Conservation (phyloP, 768 basidiomycete genomes). For the Trametes punicea region DNA sequence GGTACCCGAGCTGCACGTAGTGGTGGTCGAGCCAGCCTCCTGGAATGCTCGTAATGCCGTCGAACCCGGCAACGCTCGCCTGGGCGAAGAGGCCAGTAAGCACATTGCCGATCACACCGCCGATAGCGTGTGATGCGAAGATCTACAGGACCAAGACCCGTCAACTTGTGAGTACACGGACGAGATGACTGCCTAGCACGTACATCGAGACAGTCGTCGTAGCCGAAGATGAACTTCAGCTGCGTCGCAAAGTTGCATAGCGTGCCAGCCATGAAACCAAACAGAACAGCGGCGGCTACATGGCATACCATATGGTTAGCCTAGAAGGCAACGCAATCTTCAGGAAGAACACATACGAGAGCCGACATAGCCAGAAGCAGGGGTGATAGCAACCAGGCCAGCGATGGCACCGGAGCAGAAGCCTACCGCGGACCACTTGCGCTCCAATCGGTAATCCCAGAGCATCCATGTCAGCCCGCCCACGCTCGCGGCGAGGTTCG, state of each 20-base stretch:
- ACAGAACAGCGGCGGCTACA: constrained; percentile 75
- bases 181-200: constrained; percentile 30
- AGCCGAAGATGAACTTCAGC: constrained; percentile 77
- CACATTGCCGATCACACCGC: constrained; percentile 73
- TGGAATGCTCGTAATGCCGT: constrained; percentile 61
- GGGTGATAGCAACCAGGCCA: constrained; percentile 87
- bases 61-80: constrained; percentile 70
- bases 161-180: not conserved
- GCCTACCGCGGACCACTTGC: constrained; percentile 90
- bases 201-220: constrained; percentile 81
- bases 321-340: not conserved
- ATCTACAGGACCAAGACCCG: constrained; percentile 58
- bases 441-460: constrained; percentile 91
- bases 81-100: constrained; percentile 90
- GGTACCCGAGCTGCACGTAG: constrained; percentile 80
- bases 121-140: constrained; percentile 81
- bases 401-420: constrained; percentile 95
- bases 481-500: constrained; percentile 88
- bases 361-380: constrained; percentile 80
- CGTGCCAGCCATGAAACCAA: constrained; percentile 81
- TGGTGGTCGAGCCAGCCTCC: constrained; percentile 90
- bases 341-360: constrained; percentile 47
- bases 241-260: constrained; percentile 95
- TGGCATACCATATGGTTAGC: not conserved
- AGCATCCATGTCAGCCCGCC: constrained; percentile 92